Percentiles rank a stretch among this genome's conserved stretches.
phyloP scores from a whole-genome alignment of 177 flowering plant genomes.

The Vitis hybrid region DNA sequence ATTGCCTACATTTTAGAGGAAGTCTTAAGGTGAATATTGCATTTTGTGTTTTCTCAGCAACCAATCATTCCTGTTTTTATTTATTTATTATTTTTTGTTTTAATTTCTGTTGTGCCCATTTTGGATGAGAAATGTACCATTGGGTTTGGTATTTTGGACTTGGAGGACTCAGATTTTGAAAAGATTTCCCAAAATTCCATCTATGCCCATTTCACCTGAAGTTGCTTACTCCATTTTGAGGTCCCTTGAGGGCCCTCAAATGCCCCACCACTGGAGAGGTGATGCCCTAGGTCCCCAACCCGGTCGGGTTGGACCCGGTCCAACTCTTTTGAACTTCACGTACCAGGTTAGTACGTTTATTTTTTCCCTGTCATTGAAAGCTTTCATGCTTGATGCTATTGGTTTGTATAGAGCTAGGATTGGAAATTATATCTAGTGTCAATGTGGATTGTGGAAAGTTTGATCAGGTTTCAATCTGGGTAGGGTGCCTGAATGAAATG shows the following conservation, averaged over 20 bases:
- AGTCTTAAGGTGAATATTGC: too few species aligned
- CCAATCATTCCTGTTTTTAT: too few species aligned
- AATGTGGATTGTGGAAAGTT: not conserved
- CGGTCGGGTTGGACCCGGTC: slow-evolving; percentile 66
- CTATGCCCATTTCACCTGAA: too few species aligned
- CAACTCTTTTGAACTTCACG: slow-evolving; percentile 61
- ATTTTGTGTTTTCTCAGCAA: too few species aligned
- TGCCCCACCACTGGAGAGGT: slow-evolving; percentile 60
- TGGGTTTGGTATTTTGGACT: too few species aligned
- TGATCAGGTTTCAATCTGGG: not conserved
- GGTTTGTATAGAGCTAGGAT: not conserved
- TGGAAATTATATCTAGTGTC: not conserved
- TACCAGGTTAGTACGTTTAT: slow-evolving; percentile 60
- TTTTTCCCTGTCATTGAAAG: not conserved
- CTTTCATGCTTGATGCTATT: too few species aligned
- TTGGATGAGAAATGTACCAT: too few species aligned
- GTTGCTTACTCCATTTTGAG: too few species aligned
- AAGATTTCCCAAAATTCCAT: too few species aligned
- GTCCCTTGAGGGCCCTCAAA: slow-evolving; percentile 50
- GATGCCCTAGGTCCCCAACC: slow-evolving; percentile 22
- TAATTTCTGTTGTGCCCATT: too few species aligned
- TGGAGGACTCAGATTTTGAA: too few species aligned
- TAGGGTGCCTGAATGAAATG: not conserved
- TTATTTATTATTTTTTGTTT: too few species aligned
- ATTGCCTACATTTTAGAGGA: slow-evolving; percentile 60